phyloP scores from a whole-genome alignment of 2,329 filamentous ascomycete genomes.

The Xenosphaeropsis pyriputrescens region DNA sequence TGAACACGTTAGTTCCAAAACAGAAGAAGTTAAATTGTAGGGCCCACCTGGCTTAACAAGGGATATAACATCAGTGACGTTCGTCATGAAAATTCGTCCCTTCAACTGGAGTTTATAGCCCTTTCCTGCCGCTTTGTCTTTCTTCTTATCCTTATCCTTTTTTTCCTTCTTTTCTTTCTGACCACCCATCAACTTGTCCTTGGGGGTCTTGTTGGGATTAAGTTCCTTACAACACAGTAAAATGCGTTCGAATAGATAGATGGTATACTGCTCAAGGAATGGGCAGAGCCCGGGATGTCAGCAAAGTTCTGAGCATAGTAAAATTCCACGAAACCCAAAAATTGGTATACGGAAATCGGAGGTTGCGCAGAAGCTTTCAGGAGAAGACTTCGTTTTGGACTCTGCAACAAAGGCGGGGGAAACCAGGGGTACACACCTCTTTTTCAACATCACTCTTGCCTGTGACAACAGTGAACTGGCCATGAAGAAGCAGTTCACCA shows the following conservation, averaged over 20 bases:
- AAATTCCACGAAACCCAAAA: background rate
- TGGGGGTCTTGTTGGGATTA: constrained; percentile 62
- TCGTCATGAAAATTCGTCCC: constrained; percentile 97
- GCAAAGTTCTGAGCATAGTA: constrained; percentile 4
- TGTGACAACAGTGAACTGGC: constrained; percentile 83
- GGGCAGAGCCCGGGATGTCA: constrained; percentile 10
- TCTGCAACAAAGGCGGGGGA: background rate
- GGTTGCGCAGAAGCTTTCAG: too few relatives aligned
- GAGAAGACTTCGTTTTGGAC: background rate
- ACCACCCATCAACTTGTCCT: constrained; percentile 52
- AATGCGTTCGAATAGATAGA: constrained; percentile 93
- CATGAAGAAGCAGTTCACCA: constrained; percentile 74
- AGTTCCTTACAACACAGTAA: constrained; percentile 94
- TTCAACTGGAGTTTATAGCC: constrained; percentile 85
- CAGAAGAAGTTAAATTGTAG: background rate
- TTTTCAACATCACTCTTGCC: constrained; percentile 81
- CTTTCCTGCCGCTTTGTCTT: constrained; percentile 45
- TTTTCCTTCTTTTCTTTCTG: constrained; percentile 64
- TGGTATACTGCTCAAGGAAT: constrained; percentile 58
- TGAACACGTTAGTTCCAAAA: constrained; percentile 23
- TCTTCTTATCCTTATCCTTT: constrained; percentile 59
- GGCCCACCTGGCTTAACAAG: constrained; percentile 70
- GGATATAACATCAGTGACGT: constrained; percentile 88
- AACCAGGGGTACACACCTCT: constrained; percentile 31
- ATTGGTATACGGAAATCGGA: too few relatives aligned